Percentiles rank a stretch among this genome's conserved stretches.
Conservation (phyloP, 805 yeast genomes). For the Yueomyces sp. region DNA sequence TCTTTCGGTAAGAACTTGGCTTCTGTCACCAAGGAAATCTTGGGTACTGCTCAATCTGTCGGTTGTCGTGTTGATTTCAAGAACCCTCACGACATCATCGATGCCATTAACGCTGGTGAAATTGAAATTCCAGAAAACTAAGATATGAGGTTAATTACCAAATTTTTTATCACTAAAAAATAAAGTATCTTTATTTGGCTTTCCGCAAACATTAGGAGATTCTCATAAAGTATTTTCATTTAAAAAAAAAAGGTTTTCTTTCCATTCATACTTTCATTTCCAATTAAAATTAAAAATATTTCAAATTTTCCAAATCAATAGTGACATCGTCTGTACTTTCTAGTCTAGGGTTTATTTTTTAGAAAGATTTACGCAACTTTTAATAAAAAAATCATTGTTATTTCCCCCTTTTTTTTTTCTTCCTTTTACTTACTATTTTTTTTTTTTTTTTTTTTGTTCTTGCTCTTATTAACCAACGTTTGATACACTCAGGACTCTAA, state of each 20-base stretch:
- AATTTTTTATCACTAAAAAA: background rate
- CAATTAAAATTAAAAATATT: background rate
- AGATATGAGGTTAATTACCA: constrained; percentile 1
- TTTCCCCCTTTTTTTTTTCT: constrained; percentile 1
- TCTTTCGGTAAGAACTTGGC: constrained; percentile 96
- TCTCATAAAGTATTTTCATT: background rate
- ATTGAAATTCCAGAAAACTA: constrained; percentile 47
- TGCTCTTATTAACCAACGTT: background rate
- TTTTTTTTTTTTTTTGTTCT: background rate
- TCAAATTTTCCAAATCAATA: background rate
- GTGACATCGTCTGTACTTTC: background rate
- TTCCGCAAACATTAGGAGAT: background rate
- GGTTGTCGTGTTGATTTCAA: constrained; percentile 99
- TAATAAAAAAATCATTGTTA: constrained; percentile 1
- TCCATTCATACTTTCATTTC: background rate
- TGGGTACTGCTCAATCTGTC: constrained; percentile 99
- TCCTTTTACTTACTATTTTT: background rate
- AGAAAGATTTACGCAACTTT: background rate
- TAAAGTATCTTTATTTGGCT: background rate
- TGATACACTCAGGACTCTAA: constrained; percentile 9
- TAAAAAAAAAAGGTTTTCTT: too few relatives aligned
- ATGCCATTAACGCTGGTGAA: constrained; percentile 97
- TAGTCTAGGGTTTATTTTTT: background rate
- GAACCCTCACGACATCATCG: constrained; percentile 98
- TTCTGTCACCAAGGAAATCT: constrained; percentile 95